Evolutionary conservation across 208 protist genomes (phyloP).

Genomic region (Leishmania aethiopica): DNA sequence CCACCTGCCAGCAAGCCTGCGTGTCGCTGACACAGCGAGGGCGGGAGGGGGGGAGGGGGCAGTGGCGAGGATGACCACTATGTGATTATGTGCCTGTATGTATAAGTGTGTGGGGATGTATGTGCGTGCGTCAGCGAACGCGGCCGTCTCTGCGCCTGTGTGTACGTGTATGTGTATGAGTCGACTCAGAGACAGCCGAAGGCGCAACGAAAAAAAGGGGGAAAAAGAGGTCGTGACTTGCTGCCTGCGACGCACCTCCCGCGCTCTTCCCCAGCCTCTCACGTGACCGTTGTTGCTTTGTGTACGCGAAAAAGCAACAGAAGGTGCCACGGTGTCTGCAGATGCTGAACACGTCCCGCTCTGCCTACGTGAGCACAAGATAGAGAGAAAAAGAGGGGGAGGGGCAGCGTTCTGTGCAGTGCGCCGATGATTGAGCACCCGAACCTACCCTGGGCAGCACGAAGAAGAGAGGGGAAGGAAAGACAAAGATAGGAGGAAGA

Average conservation of each 20-base stretch:
- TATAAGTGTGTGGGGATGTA: slow-evolving; percentile 7
- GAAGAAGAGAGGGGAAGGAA: not conserved
- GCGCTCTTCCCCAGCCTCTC: not conserved
- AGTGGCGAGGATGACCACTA: not conserved
- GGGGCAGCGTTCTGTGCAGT: not conserved
- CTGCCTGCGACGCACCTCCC: not conserved
- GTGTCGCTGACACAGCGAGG: too few species aligned
- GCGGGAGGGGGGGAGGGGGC: not conserved
- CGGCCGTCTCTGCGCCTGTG: not conserved
- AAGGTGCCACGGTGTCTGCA: not conserved
- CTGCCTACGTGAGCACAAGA: not conserved
- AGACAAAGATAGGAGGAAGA: not conserved
- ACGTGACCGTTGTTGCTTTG: too few species aligned
- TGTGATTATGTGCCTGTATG: not conserved
- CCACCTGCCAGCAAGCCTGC: not conserved
- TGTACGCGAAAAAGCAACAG: not conserved
- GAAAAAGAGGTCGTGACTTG: not conserved
- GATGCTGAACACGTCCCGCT: not conserved
- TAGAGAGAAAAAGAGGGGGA: not conserved
- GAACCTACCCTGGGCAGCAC: not conserved
- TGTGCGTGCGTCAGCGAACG: not conserved
- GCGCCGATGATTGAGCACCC: not conserved
- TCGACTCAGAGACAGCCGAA: not conserved
- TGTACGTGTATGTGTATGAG: too few species aligned
- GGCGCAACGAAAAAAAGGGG: too few species aligned